Conservation (phyloP, 768 basidiomycete genomes). For the Lactarius trivialis region DNA sequence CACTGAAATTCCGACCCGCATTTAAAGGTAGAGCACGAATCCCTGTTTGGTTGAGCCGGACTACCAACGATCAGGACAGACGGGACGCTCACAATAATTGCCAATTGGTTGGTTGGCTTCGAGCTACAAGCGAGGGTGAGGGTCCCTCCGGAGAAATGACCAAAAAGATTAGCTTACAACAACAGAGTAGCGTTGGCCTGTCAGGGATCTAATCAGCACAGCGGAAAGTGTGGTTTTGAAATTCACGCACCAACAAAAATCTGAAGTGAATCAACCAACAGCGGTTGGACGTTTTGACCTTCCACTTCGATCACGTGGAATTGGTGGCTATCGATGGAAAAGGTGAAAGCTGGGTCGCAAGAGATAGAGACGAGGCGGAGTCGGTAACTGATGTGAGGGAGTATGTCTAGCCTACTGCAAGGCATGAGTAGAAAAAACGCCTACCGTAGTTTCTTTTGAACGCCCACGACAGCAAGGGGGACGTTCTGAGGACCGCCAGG, state of each 20-base stretch:
- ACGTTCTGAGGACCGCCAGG: constrained; percentile 10
- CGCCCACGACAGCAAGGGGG: constrained; percentile 16
- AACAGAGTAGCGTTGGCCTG: constrained; percentile 26
- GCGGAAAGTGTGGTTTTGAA: not conserved
- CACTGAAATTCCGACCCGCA: not conserved
- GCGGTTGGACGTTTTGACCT: constrained; percentile 30
- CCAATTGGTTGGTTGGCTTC: constrained; percentile 35
- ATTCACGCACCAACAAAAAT: constrained; percentile 34
- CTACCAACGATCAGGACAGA: not conserved
- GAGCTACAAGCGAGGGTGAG: constrained; percentile 23
- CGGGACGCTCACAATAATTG: constrained; percentile 36
- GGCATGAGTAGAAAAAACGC: not conserved
- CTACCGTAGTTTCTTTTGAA: constrained; percentile 11
- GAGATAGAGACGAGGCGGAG: constrained; percentile 23
- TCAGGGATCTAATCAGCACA: too few species aligned
- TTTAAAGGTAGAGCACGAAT: not conserved
- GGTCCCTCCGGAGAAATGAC: too few species aligned
- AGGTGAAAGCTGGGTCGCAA: constrained; percentile 33
- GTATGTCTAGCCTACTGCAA: not conserved
- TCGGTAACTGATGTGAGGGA: constrained; percentile 14
- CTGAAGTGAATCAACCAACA: constrained; percentile 35
- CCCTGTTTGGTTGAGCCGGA: not conserved
- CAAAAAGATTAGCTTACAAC: constrained; percentile 19
- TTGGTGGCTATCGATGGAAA: constrained; percentile 36
- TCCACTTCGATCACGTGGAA: constrained; percentile 40